These are phyloP conservation scores for Saraca asoca DNA, from an alignment of 331 rosid species.

Conservation along the genomic window DNA sequence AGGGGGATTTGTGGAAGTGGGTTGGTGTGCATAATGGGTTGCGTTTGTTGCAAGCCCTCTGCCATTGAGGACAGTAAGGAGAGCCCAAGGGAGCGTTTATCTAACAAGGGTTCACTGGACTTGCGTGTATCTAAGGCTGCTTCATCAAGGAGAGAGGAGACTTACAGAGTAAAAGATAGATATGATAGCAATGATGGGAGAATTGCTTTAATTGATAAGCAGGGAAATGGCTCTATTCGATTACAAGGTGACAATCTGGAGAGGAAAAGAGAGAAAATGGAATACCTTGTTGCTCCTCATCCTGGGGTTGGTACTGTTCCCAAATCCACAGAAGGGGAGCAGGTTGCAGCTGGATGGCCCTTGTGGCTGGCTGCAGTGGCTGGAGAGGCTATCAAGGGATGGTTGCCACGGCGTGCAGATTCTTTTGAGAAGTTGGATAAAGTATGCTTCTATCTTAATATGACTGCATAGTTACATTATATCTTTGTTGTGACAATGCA, in stretches of 20 bases:
- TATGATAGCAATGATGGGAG: slow-evolving; percentile 65
- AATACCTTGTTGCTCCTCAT: slow-evolving; percentile 59
- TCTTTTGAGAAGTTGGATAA: slow-evolving; percentile 97
- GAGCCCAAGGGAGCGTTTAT: slow-evolving; percentile 79
- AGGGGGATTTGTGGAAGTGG: slow-evolving; percentile 47
- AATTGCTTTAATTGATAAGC: slow-evolving; percentile 62
- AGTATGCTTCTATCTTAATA: slow-evolving; percentile 54
- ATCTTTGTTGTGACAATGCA: too few species aligned
- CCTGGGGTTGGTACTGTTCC: slow-evolving; percentile 75
- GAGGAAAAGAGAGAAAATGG: slow-evolving; percentile 91
- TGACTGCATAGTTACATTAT: slow-evolving; percentile 28
- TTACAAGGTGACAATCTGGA: slow-evolving; percentile 60
- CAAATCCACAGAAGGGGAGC: slow-evolving; percentile 89
- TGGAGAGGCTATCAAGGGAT: slow-evolving; percentile 95
- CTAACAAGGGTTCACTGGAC: slow-evolving; percentile 59
- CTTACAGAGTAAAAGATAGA: slow-evolving; percentile 64
- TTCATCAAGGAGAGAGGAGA: slow-evolving; percentile 85
- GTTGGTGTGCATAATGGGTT: slow-evolving; percentile 67
- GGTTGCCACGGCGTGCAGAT: slow-evolving; percentile 94
- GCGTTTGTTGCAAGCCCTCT: slow-evolving; percentile 79
- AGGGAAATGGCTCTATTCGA: slow-evolving; percentile 63
- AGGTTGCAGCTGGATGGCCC: slow-evolving; percentile 98
- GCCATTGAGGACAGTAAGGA: slow-evolving; percentile 94
- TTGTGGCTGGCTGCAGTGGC: slow-evolving; percentile 94
- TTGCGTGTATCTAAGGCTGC: slow-evolving; percentile 55